phyloP scores from a whole-genome alignment of 1,284 basidiomycete genomes.

The Malassezia furfur region DNA sequence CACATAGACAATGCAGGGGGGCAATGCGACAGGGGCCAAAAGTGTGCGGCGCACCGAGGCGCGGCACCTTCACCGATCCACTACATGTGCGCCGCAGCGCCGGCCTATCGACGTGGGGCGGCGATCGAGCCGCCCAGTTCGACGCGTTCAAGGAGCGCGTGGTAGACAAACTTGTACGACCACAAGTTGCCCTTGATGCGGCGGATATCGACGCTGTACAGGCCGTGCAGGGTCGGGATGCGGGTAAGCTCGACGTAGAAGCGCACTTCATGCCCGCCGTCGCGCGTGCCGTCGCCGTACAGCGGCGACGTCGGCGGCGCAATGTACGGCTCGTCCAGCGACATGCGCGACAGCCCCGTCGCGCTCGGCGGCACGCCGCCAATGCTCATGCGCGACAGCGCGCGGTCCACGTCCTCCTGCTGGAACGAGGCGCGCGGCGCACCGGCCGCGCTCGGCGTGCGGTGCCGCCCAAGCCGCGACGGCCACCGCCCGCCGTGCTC shows the following conservation, averaged over 20 bases:
- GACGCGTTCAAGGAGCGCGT: conserved; percentile 32
- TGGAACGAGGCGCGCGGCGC: conserved; percentile 22
- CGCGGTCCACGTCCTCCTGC: conserved; percentile 9
- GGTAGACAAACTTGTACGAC: conserved; percentile 46
- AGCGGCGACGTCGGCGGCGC: conserved; percentile 21
- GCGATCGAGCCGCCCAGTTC: conserved; percentile 17
- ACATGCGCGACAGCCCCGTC: conserved; percentile 12
- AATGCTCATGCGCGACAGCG: conserved; percentile 8
- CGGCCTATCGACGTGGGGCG: too few relatives aligned
- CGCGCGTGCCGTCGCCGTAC: conserved; percentile 35
- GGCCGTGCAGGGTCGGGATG: conserved; percentile 39
- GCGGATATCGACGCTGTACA: conserved; percentile 45
- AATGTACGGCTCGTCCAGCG: conserved; percentile 6
- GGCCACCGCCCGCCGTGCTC: conserved; percentile 4
- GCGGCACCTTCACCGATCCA: too few relatives aligned
- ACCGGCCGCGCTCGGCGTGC: conserved; percentile 11
- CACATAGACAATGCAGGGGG: too few relatives aligned
- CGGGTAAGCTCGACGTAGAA: conserved; percentile 45
- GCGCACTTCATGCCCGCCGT: conserved; percentile 45
- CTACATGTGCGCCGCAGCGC: too few relatives aligned
- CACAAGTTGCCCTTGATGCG: conserved; percentile 44
- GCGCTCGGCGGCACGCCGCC: not conserved
- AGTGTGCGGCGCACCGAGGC: too few relatives aligned
- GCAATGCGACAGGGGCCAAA: too few relatives aligned
- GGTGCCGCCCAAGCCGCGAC: not conserved